Conservation (phyloP, 805 yeast genomes). For the Candida incommunis region DNA sequence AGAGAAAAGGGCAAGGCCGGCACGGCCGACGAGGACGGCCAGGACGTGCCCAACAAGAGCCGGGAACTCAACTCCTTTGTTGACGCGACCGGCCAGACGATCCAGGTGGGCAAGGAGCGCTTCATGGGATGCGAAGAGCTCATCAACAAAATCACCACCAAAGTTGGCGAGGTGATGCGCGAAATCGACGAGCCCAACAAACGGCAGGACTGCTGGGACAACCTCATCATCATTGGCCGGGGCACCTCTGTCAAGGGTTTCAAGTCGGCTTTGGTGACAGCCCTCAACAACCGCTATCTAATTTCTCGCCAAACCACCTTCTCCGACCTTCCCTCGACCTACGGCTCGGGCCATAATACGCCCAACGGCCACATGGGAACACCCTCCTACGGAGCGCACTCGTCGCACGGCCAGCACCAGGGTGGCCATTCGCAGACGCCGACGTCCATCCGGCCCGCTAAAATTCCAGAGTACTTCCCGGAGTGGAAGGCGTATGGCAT, state of each 20-base stretch:
- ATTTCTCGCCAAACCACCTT: constrained; percentile 23
- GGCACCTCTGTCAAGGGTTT: constrained; percentile 66
- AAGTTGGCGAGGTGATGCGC: constrained; percentile 38
- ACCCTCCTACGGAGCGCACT: constrained; percentile 6
- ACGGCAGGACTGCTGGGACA: constrained; percentile 76
- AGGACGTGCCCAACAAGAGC: constrained; percentile 41
- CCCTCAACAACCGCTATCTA: constrained; percentile 42
- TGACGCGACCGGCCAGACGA: constrained; percentile 40
- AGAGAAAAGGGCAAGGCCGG: constrained; percentile 36
- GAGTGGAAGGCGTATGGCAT: constrained; percentile 80
- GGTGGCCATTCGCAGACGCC: constrained; percentile 56
- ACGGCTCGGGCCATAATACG: constrained; percentile 19
- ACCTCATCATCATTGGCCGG: constrained; percentile 66
- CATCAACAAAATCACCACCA: constrained; percentile 37
- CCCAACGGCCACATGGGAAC: constrained; percentile 24
- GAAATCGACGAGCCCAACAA: constrained; percentile 52
- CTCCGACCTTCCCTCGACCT: constrained; percentile 24
- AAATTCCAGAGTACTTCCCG: constrained; percentile 82
- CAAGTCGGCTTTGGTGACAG: constrained; percentile 48
- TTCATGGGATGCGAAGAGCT: constrained; percentile 64
- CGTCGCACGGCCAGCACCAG: constrained; percentile 6
- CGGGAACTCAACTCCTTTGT: constrained; percentile 57
- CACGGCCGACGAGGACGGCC: constrained; percentile 21
- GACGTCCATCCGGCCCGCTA: constrained; percentile 49
- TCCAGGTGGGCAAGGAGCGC: constrained; percentile 79